Evolutionary conservation across 1,284 basidiomycete species (phyloP).

Genomic region (Austroboletus olivaceoglutinosus): DNA sequence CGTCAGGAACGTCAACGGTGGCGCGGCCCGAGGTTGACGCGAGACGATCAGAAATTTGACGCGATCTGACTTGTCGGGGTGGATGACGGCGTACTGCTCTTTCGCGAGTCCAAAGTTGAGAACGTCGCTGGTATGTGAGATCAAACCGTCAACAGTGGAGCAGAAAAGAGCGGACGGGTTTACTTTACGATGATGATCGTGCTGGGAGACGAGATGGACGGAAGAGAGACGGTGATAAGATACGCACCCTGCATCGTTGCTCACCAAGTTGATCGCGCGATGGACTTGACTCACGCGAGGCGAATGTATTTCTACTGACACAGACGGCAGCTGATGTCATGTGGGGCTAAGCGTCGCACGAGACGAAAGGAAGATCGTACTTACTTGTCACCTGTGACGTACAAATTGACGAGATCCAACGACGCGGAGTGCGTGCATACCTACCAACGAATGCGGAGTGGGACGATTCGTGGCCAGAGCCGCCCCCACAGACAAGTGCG

Average conservation of each 20-base stretch:
- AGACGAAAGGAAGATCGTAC: conserved; percentile 34
- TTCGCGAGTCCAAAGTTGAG: conserved; percentile 92
- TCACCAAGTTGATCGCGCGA: conserved; percentile 75
- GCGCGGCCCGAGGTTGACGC: no score
- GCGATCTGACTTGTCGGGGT: conserved; percentile 63
- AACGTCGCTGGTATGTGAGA: conserved; percentile 74
- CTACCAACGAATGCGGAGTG: conserved; percentile 80
- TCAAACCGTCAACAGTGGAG: conserved; percentile 6
- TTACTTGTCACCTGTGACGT: conserved; percentile 62
- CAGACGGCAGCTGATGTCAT: conserved; percentile 69
- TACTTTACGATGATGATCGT: conserved; percentile 86
- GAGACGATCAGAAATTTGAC: conserved; percentile 84
- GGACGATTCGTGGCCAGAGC: conserved; percentile 88
- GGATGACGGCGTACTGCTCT: conserved; percentile 75
- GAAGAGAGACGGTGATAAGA: background rate
- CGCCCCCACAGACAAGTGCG: conserved; percentile 84
- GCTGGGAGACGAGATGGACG: conserved; percentile 37
- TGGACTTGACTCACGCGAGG: conserved; percentile 83
- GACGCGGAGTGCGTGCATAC: background rate
- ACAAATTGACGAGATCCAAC: background rate
- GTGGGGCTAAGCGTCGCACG: background rate
- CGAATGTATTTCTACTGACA: conserved; percentile 86
- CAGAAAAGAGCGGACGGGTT: conserved; percentile 8
- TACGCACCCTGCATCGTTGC: conserved; percentile 73
- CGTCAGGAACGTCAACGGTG: no score